Evolutionary conservation across 1,284 basidiomycete species (phyloP).

Genomic region (Vanrija humicola): DNA sequence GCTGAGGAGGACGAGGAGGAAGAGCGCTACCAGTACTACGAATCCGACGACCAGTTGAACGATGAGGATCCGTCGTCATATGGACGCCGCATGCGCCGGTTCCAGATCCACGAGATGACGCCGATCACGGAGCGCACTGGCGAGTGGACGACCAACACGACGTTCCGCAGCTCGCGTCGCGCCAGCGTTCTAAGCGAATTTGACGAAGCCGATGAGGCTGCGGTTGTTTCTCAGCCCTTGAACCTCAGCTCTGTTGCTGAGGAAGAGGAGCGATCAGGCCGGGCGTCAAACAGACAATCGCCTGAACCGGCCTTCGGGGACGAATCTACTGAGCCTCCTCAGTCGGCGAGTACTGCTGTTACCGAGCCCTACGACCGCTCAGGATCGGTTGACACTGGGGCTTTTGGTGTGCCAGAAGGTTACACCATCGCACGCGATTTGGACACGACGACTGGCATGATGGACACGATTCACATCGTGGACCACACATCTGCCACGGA

Average conservation of each 20-base stretch:
- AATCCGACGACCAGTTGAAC: constrained; percentile 13
- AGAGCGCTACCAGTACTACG: not conserved
- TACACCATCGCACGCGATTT: constrained; percentile 40
- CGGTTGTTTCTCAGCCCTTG: not conserved
- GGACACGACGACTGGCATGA: constrained; percentile 4
- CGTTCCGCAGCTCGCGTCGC: constrained; percentile 2
- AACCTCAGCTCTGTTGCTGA: not conserved
- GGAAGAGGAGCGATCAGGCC: constrained; percentile 8
- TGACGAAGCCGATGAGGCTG: constrained; percentile 3
- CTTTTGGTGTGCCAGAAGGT: constrained; percentile 46
- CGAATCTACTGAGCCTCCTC: not conserved
- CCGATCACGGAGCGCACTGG: constrained; percentile 89
- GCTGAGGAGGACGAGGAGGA: constrained; percentile 14
- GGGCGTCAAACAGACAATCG: not conserved
- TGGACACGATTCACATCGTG: constrained; percentile 3
- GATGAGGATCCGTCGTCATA: constrained; percentile 51
- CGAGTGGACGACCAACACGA: constrained; percentile 67
- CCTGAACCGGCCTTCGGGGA: too few relatives aligned
- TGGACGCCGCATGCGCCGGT: constrained; percentile 61
- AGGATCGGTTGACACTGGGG: constrained; percentile 16
- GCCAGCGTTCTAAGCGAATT: constrained; percentile 1
- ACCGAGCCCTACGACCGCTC: constrained; percentile 13
- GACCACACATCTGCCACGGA: constrained; percentile 7
- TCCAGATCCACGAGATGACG: constrained; percentile 70
- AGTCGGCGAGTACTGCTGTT: constrained; percentile 1